Conservation (phyloP, 495 filamentous ascomycete genomes). For the Mytilinidion resinicola region DNA sequence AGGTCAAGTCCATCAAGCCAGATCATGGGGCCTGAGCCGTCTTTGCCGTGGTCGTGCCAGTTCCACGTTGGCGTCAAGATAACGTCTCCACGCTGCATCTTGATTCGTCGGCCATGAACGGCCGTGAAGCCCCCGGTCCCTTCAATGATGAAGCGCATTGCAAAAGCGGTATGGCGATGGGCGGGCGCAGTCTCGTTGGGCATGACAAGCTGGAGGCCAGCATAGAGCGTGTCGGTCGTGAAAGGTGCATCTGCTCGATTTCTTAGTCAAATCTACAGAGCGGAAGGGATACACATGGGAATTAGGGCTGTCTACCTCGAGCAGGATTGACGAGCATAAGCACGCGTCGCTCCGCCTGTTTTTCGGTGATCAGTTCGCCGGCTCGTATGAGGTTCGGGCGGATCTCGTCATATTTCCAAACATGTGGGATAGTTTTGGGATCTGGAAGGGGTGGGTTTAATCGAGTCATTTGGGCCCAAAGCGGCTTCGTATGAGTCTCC, state of each 20-base stretch:
- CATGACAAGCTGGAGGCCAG: constrained; percentile 46
- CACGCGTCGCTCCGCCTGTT: constrained; percentile 44
- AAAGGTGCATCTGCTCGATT: constrained; percentile 39
- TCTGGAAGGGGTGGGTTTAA: constrained; percentile 43
- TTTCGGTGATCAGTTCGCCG: constrained; percentile 38
- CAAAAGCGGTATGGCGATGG: constrained; percentile 47
- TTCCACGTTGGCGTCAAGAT: constrained; percentile 49
- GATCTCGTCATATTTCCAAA: constrained; percentile 42
- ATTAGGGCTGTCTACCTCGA: constrained; percentile 32
- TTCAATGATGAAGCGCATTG: constrained; percentile 49
- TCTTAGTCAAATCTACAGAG: neutral
- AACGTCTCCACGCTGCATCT: constrained; percentile 45
- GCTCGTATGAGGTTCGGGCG: constrained; percentile 39
- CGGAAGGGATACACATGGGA: neutral
- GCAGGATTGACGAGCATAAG: constrained; percentile 46
- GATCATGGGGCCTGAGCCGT: constrained; percentile 46
- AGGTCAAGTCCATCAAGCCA: constrained; percentile 48
- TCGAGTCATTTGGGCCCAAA: constrained; percentile 44
- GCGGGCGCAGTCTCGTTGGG: constrained; percentile 45
- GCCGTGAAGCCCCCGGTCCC: constrained; percentile 46
- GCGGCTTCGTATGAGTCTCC: constrained; percentile 27
- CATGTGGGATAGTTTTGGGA: constrained; percentile 35
- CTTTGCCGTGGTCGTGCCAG: constrained; percentile 48
- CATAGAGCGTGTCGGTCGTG: constrained; percentile 49
- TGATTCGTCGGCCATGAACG: constrained; percentile 42